phyloP scores from a whole-genome alignment of 495 filamentous ascomycete species.

The Xylaria nigripes region DNA sequence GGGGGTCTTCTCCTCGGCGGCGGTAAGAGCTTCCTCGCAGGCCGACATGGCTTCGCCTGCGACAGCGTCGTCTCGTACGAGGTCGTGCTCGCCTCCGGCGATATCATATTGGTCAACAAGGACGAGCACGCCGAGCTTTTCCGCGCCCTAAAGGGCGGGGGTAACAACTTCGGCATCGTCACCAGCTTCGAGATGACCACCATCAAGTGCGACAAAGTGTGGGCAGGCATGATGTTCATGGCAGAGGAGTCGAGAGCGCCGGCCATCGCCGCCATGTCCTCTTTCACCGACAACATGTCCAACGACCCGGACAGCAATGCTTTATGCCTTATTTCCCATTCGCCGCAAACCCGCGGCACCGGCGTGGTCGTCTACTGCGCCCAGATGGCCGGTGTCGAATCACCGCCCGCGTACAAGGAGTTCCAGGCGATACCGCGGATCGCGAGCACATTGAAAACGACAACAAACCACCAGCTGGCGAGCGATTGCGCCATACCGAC shows the following conservation, averaged over 20 bases:
- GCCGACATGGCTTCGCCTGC: conserved; percentile 40
- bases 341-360: neutral
- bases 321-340: neutral
- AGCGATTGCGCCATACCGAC: neutral
- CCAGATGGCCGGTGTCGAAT: conserved; percentile 12
- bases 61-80: conserved; percentile 46
- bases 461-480: conserved; percentile 12
- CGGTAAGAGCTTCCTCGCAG: conserved; percentile 44
- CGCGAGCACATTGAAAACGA: conserved; percentile 15
- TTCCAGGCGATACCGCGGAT: conserved; percentile 11
- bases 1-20: conserved; percentile 51
- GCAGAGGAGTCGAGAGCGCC: conserved; percentile 7
- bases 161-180: conserved; percentile 56
- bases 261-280: conserved; percentile 10
- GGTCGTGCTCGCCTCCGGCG: conserved; percentile 35
- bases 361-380: conserved; percentile 11
- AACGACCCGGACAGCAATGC: conserved; percentile 5
- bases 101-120: conserved; percentile 24
- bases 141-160: conserved; percentile 47
- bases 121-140: conserved; percentile 36
- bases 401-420: conserved; percentile 9
- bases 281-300: conserved; percentile 12
- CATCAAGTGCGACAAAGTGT: conserved; percentile 35
- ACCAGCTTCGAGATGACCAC: conserved; percentile 45
- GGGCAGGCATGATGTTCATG: conserved; percentile 28